These are phyloP conservation scores for Westerdykella sp. DNA, from an alignment of 2,329 filamentous ascomycete species.

Conservation along the genomic window DNA sequence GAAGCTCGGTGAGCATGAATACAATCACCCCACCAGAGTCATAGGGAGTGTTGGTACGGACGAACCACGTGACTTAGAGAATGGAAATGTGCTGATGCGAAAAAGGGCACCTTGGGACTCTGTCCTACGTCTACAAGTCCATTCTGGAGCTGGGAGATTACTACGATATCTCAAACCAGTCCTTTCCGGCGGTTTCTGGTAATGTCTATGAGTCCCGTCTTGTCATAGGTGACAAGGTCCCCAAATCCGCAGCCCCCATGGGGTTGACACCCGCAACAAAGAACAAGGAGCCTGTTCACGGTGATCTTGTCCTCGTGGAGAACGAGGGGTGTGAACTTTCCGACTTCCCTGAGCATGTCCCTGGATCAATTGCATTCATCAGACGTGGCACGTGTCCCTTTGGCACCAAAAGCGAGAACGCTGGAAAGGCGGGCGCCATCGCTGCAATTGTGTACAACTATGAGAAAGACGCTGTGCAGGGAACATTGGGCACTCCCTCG, in stretches of 20 bases:
- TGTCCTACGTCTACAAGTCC: constrained; percentile 36
- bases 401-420: constrained; percentile 62
- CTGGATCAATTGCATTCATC: constrained; percentile 65
- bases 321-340: constrained; percentile 30
- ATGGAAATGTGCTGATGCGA: constrained; percentile 6
- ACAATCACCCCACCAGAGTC: constrained; percentile 40
- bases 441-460: constrained; percentile 74
- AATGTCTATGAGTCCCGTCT: constrained; percentile 34
- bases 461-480: constrained; percentile 53
- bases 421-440: constrained; percentile 63
- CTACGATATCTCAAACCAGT: constrained; percentile 36
- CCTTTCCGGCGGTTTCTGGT: constrained; percentile 32
- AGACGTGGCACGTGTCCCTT: constrained; percentile 67
- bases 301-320: constrained; percentile 28
- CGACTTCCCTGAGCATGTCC: constrained; percentile 57
- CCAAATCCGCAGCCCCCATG: constrained; percentile 33
- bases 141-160: constrained; percentile 36
- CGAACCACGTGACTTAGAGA: constrained; percentile 9
- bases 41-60: constrained; percentile 32
- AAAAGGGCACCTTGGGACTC: constrained; percentile 30
- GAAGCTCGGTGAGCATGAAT: constrained; percentile 38
- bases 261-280: constrained; percentile 33
- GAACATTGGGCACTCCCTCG: constrained; percentile 62
- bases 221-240: constrained; percentile 27
- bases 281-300: constrained; percentile 33